Base-by-base conservation (phyloP, 768 basidiomycete genomes). In the Hemileccinum rubropunctum region DNA sequence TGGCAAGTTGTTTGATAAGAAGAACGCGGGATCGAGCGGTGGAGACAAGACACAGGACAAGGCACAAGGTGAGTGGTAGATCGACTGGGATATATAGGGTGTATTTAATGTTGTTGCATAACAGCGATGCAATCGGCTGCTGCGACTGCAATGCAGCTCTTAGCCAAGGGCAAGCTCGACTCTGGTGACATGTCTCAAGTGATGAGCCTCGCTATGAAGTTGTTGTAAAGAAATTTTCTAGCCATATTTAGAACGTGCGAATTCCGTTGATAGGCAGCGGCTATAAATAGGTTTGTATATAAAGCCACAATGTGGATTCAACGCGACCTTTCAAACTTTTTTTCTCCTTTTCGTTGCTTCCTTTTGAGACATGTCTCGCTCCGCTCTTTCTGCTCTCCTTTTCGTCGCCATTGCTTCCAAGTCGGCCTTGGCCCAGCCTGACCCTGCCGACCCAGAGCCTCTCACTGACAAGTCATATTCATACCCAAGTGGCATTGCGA, bases 371-470 rank as follows among this genome's bases (percentile, higher is more conserved):
- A 79, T 79, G 78, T 74, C 74, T 59, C 73, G 69, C 61, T 69
- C 68, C 75, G 59, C 71, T 76, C 76, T 72, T 77, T 78, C 71
- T 47, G 59, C 64, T 18, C 50, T 72, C 45, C 41, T 74, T 21
- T 57, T 63, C 12, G 38, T 72, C 42, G 63, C 71, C 42, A 33
- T 64, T 34, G 56, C 67, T 21, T 58, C 71, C 4, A 47, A 68
- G 32, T 42, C 49, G 6, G 61, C 57, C n/a, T 66, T 67, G 5
- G 67, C 67, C 9, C 67, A 68, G 48, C 43, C 47, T 13, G 67
- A 68, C 47, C 68, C 76, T 1, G 78, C 71, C 48, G 80, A 80
- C 38, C 68, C 76, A 6, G 73, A 65, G 6, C 78, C 80, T 6
- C 70, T 82, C 14, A 73, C 71, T 3, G 61, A 57, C 37, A 81